Evolutionary conservation across 768 basidiomycete species (phyloP).

Genomic region (Macrolepiota dolichaula): DNA sequence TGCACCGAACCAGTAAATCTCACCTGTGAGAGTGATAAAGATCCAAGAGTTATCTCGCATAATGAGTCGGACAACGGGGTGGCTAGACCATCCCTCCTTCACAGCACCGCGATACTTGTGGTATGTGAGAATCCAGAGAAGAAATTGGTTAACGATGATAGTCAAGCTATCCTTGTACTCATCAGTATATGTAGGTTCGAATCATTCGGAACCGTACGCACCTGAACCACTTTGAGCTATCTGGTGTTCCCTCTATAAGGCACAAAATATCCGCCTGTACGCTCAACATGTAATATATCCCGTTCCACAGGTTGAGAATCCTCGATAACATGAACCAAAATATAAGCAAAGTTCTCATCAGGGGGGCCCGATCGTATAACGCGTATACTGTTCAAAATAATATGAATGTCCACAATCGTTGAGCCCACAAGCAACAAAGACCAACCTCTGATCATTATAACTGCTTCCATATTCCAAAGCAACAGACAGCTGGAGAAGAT

Average conservation of each 20-base stretch:
- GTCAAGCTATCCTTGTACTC: background rate
- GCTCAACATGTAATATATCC: background rate
- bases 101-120: background rate
- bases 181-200: background rate
- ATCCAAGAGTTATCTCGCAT: conserved; percentile 1
- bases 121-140: background rate
- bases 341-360: background rate
- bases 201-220: background rate
- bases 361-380: background rate
- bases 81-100: background rate
- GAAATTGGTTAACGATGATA: background rate
- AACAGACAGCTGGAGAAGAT: background rate
- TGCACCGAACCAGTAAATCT: background rate
- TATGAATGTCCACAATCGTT: background rate
- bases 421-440: background rate
- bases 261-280: background rate
- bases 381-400: background rate
- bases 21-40: background rate
- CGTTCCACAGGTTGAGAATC: background rate
- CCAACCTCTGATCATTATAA: conserved; percentile 6
- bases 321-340: background rate
- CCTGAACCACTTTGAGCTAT: background rate
- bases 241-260: background rate
- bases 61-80: background rate
- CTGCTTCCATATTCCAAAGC: background rate